These are phyloP conservation scores for Torulaspora indica DNA, from an alignment of 805 yeast genomes.

Conservation along the genomic window DNA sequence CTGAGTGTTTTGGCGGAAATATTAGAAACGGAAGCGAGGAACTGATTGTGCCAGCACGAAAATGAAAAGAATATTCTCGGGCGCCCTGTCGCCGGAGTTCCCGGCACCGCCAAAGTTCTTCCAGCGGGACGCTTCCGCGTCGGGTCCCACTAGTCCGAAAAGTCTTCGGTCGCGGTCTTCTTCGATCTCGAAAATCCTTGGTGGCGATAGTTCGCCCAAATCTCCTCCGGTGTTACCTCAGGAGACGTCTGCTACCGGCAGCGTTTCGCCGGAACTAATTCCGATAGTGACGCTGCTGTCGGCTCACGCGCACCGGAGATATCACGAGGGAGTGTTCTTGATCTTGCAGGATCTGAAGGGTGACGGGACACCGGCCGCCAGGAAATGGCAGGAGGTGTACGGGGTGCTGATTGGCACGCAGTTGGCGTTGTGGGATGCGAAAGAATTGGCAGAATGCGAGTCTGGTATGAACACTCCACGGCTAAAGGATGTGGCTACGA, in stretches of 20 bases:
- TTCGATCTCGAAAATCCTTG: slow-evolving; percentile 21
- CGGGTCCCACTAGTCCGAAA: slow-evolving; percentile 14
- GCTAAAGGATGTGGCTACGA: slow-evolving; percentile 54
- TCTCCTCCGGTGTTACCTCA: slow-evolving; percentile 16
- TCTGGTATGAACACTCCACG: slow-evolving; percentile 39
- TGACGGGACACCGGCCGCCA: slow-evolving; percentile 80
- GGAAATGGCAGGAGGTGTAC: slow-evolving; percentile 89
- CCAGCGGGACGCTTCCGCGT: slow-evolving; percentile 14
- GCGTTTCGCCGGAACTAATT: slow-evolving; percentile 40
- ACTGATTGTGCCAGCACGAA: slow-evolving; percentile 1
- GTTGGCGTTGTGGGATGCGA: slow-evolving; percentile 87
- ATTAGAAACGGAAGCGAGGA: background rate
- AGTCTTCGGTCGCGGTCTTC: slow-evolving; percentile 22
- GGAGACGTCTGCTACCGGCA: slow-evolving; percentile 18
- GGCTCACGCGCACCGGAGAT: slow-evolving; percentile 70
- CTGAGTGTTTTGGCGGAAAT: background rate
- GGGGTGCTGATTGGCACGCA: slow-evolving; percentile 90
- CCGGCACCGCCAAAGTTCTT: slow-evolving; percentile 29
- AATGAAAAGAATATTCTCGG: slow-evolving; percentile 32
- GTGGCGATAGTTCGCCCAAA: slow-evolving; percentile 19
- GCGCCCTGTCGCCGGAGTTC: slow-evolving; percentile 25
- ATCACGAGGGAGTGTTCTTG: slow-evolving; percentile 73
- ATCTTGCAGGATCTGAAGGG: slow-evolving; percentile 66
- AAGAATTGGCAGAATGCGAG: slow-evolving; percentile 48
- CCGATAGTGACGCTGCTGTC: slow-evolving; percentile 72